These are phyloP conservation scores for Eucalyptus erythrocorys DNA, from an alignment of 345 rosid species.

Conservation along the genomic window DNA sequence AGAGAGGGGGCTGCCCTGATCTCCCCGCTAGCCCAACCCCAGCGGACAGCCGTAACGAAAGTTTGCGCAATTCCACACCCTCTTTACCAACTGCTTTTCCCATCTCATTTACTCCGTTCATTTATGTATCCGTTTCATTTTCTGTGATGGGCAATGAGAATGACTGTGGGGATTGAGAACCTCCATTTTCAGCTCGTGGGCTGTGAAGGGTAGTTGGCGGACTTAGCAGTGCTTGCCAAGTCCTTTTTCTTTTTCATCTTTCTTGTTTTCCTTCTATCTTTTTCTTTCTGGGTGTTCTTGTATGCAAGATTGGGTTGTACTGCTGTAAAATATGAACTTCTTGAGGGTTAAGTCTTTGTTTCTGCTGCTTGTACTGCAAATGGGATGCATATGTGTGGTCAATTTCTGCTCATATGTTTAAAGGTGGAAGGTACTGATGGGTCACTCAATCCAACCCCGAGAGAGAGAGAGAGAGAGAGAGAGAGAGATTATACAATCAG, in stretches of 20 bases:
- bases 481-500: background rate
- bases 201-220: background rate
- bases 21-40: background rate
- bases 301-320: background rate
- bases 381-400: background rate
- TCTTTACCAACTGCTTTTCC: background rate
- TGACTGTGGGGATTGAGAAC: background rate
- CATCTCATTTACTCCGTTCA: background rate
- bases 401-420: background rate
- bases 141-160: background rate
- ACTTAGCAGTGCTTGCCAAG: background rate
- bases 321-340: background rate
- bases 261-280: background rate
- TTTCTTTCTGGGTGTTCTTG: background rate
- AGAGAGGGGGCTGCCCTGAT: background rate
- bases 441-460: background rate
- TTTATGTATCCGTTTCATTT: background rate
- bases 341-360: background rate
- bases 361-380: background rate
- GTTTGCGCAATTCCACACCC: background rate
- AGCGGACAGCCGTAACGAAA: background rate
- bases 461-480: background rate
- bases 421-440: background rate
- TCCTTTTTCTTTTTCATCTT: background rate
- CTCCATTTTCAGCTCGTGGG: background rate